phyloP scores from a whole-genome alignment of 805 yeast species.

The Cyberlindnera misumaiensis region DNA sequence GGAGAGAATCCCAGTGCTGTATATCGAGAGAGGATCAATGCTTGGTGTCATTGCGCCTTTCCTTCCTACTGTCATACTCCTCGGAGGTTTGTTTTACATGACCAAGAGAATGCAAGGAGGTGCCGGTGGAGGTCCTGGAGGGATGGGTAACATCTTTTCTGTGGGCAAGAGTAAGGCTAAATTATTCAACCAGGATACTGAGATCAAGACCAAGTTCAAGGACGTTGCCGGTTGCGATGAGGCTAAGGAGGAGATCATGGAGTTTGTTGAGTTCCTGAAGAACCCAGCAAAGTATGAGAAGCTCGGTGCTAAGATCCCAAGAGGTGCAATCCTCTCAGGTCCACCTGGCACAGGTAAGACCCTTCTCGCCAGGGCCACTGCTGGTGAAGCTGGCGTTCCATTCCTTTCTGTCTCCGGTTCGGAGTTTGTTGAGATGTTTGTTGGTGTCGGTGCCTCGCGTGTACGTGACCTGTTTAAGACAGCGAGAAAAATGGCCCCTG shows the following conservation, averaged over 20 bases:
- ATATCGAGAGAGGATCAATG: constrained; percentile 61
- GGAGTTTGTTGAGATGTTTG: constrained; percentile 95
- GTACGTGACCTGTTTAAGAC: constrained; percentile 88
- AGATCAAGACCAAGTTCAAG: constrained; percentile 72
- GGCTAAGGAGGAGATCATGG: constrained; percentile 93
- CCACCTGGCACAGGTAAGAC: constrained; percentile 99
- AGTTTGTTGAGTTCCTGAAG: constrained; percentile 83
- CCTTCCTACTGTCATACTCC: constrained; percentile 70
- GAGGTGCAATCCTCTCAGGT: constrained; percentile 92
- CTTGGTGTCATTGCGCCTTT: constrained; percentile 60
- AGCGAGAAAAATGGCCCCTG: constrained; percentile 85
- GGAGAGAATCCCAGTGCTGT: constrained; percentile 73
- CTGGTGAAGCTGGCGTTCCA: constrained; percentile 95
- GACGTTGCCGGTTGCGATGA: constrained; percentile 96
- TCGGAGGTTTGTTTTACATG: constrained; percentile 59
- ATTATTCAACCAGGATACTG: constrained; percentile 74
- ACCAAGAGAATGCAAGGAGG: constrained; percentile 35
- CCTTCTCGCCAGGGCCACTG: constrained; percentile 86
- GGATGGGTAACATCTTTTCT: constrained; percentile 63
- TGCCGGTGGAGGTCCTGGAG: constrained; percentile 43
- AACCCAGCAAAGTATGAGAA: constrained; percentile 79
- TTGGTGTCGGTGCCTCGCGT: constrained; percentile 93
- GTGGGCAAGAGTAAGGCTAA: constrained; percentile 77
- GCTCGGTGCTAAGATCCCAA: constrained; percentile 89
- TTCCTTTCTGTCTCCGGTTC: constrained; percentile 89